phyloP scores from a whole-genome alignment of 495 filamentous ascomycete genomes.

The Talaromyces borbonicus region DNA sequence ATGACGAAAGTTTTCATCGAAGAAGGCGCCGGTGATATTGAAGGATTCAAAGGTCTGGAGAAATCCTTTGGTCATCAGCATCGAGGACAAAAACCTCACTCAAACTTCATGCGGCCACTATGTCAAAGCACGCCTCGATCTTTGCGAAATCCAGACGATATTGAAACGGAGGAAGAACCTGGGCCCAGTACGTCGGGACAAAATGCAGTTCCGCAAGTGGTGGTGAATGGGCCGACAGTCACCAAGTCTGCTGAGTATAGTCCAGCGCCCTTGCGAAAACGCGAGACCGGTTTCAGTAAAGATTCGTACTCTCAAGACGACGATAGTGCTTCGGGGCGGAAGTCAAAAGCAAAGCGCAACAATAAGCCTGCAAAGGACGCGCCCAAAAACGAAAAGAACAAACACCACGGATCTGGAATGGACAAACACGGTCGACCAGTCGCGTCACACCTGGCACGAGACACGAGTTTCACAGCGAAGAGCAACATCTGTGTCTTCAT shows the following conservation, averaged over 20 bases:
- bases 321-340: conserved; percentile 22
- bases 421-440: conserved; percentile 17
- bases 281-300: conserved; percentile 18
- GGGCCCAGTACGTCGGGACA: neutral
- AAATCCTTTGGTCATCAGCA: conserved; percentile 57
- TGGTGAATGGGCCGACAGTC: conserved; percentile 14
- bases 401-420: conserved; percentile 13
- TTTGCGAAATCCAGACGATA: conserved; percentile 16
- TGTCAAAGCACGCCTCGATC: conserved; percentile 49
- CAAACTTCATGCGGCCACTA: conserved; percentile 56
- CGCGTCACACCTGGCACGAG: conserved; percentile 21
- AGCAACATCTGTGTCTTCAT: conserved; percentile 53
- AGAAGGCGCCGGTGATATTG: conserved; percentile 53
- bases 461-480: conserved; percentile 14
- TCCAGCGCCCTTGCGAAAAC: neutral
- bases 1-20: conserved; percentile 60
- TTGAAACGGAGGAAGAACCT: neutral
- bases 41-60: conserved; percentile 58
- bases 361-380: conserved; percentile 28
- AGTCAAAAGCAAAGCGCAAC: conserved; percentile 25
- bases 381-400: conserved; percentile 32
- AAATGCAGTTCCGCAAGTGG: conserved; percentile 8
- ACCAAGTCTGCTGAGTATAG: conserved; percentile 1
- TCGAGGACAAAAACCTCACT: conserved; percentile 49
- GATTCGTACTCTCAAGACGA: conserved; percentile 30